These are phyloP conservation scores for Sugiyamaella xylanicola DNA, from an alignment of 1,139 yeast species.

Conservation along the genomic window DNA sequence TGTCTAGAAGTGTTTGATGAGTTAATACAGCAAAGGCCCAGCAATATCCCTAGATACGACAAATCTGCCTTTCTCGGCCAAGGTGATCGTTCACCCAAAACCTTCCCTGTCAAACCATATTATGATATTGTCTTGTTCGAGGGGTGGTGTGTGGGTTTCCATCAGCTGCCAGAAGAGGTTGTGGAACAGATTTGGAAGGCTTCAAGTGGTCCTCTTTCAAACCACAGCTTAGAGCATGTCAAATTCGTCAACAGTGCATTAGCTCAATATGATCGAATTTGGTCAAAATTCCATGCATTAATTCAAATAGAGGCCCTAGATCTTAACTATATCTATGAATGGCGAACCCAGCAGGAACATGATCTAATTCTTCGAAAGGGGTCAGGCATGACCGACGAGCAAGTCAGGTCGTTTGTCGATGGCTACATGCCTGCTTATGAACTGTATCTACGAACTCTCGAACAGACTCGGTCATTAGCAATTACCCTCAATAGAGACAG, in stretches of 20 bases:
- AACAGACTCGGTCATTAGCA: constrained; percentile 6
- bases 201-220: constrained; percentile 23
- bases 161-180: constrained; percentile 47
- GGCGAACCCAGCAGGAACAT: constrained; percentile 90
- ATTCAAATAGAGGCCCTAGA: constrained; percentile 63
- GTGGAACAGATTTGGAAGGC: constrained; percentile 28
- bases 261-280: constrained; percentile 53
- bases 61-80: constrained; percentile 71
- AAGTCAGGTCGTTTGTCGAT: constrained; percentile 68
- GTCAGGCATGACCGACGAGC: constrained; percentile 74
- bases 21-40: constrained; percentile 35
- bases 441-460: constrained; percentile 47
- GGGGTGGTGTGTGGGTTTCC: constrained; percentile 93
- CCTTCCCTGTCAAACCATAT: constrained; percentile 37
- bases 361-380: constrained; percentile 58
- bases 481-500: constrained; percentile 17
- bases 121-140: constrained; percentile 75
- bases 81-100: constrained; percentile 64
- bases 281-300: constrained; percentile 62
- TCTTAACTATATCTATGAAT: constrained; percentile 64
- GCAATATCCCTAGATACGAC: constrained; percentile 70
- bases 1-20: constrained; percentile 40
- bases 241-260: constrained; percentile 54
- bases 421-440: constrained; percentile 87
- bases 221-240: constrained; percentile 41